Evolutionary conservation across 345 rosid species (phyloP), one percentile per base, ranked within the genome.

Genomic region (Gossypium bickii): DNA sequence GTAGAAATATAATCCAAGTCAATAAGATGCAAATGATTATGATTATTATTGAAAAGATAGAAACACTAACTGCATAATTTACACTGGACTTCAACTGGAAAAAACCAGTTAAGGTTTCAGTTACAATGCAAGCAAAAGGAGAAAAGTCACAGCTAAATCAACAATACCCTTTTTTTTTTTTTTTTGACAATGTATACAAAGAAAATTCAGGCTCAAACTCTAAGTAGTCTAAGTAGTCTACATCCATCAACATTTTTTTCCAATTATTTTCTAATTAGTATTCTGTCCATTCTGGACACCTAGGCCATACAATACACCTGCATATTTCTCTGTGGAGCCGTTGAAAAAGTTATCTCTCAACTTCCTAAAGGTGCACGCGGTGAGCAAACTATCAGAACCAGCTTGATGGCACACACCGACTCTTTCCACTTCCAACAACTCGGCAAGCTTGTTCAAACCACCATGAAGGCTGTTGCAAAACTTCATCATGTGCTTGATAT

Each of bases 181-280:
- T 82, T 57, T 76, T 84, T 82, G 88, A 88, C 85, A 89, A 81
- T 77, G 89, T 90, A 86, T 88, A 88, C 87, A 85, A 83, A 60
- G 77, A 80, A 67, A 83, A 75, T 77, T 75, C 81, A 78, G 82
- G 77, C 81, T 83, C 86, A 84, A 92, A 85, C 89, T 76, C 74
- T 6, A 67, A 82, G 78, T 17, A 27, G 66, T 61, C 43, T 61
- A 67, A 82, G 78, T 17, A 27, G 66, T 61, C 43, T 61, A 29
- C 66, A 61, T 61, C 10, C 18, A 61, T 60, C 17, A 25, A 25
- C 11, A 2, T 10, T 16, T 59, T 59, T 59, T 59, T 34, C 60
- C 38, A 24, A 4, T 25, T 60, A 4, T 60, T 25, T 61, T 29
- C 66, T 57, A 57, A 22, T 57, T 57, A 58, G 62, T 58, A 58